Percentiles rank a stretch among this genome's conserved stretches.
Conservation (phyloP, 2,329 filamentous ascomycete species). For the Clonostachys chloroleuca region DNA sequence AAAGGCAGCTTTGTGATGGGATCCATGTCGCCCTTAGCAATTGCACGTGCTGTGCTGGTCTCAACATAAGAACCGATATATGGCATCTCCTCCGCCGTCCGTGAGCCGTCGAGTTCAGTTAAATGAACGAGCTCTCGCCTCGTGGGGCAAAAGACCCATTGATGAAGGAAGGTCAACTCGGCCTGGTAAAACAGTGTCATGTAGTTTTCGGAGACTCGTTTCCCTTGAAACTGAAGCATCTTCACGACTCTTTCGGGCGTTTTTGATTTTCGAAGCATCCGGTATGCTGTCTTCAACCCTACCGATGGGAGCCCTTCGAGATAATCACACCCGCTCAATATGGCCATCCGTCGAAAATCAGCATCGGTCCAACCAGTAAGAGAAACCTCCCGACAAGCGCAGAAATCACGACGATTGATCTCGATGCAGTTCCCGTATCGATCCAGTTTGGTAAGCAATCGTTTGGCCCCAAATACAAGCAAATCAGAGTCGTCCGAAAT, state of each 20-base stretch:
- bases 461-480: constrained; percentile 88
- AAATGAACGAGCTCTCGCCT: constrained; percentile 69
- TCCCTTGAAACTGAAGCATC: constrained; percentile 84
- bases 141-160: constrained; percentile 86
- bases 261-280: constrained; percentile 86
- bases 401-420: constrained; percentile 85
- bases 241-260: constrained; percentile 77
- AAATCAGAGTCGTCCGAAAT: constrained; percentile 96
- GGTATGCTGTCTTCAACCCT: constrained; percentile 90
- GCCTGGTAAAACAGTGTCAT: constrained; percentile 78
- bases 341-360: constrained; percentile 93
- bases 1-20: constrained; percentile 79
- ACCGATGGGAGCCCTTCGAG: constrained; percentile 79
- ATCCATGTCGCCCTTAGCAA: constrained; percentile 79
- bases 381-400: constrained; percentile 81
- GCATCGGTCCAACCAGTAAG: constrained; percentile 87
- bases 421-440: constrained; percentile 91
- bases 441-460: constrained; percentile 88
- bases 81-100: constrained; percentile 66
- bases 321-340: constrained; percentile 95
- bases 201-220: constrained; percentile 80
- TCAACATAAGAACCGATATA: constrained; percentile 77
- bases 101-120: constrained; percentile 57
- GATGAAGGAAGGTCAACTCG: constrained; percentile 88
- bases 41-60: constrained; percentile 62